phyloP scores from a whole-genome alignment of 805 yeast genomes.

The Vanderwaltozyma yarrowii region DNA sequence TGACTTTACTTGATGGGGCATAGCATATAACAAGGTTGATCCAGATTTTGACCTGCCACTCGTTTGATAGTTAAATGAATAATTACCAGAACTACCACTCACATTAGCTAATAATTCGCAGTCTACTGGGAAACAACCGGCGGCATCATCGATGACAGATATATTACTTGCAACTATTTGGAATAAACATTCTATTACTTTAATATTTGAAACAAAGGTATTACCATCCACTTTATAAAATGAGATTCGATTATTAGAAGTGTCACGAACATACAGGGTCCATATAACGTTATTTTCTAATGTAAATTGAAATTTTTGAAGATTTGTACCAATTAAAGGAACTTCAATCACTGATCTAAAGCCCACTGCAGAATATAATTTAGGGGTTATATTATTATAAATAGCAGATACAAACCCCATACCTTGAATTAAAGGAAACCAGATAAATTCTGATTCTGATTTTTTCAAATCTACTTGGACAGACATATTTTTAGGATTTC shows the following conservation, averaged over 20 bases:
- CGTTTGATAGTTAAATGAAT: conserved; percentile 35
- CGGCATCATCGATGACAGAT: conserved; percentile 42
- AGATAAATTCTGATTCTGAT: conserved; percentile 22
- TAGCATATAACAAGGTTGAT: conserved; percentile 43
- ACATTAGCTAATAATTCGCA: conserved; percentile 37
- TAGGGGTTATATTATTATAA: conserved; percentile 38
- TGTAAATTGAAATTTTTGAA: conserved; percentile 39
- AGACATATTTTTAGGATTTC: conserved; percentile 21
- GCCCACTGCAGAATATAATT: conserved; percentile 46
- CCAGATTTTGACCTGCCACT: conserved; percentile 39
- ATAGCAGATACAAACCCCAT: conserved; percentile 48
- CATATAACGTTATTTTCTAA: conserved; percentile 46
- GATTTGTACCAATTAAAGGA: neutral
- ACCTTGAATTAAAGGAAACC: conserved; percentile 46
- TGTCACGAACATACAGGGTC: conserved; percentile 11
- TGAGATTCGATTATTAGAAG: neutral
- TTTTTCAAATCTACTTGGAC: conserved; percentile 13
- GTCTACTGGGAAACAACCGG: conserved; percentile 49
- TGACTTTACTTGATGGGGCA: conserved; percentile 54
- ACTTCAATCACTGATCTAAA: conserved; percentile 32
- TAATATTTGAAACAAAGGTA: conserved; percentile 12
- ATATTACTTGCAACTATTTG: conserved; percentile 49
- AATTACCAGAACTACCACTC: conserved; percentile 30
- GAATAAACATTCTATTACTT: conserved; percentile 38
- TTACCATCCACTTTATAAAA: conserved; percentile 10